phyloP scores from a whole-genome alignment of 2,329 filamentous ascomycete genomes.

The Monilinia fructigena region DNA sequence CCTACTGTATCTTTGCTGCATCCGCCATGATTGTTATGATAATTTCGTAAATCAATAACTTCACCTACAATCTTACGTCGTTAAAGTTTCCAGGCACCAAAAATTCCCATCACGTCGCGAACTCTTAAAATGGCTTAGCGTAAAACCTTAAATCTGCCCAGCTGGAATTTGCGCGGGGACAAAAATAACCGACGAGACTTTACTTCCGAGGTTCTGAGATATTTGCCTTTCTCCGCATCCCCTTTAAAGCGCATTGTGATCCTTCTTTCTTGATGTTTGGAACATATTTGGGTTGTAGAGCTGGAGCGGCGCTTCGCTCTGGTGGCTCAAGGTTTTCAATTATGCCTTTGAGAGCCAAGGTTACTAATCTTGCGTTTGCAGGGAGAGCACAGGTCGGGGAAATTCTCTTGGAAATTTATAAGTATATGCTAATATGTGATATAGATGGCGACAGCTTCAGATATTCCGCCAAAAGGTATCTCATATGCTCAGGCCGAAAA shows the following conservation, averaged over 20 bases:
- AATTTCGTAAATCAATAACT: slow-evolving; percentile 28
- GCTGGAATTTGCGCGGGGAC: slow-evolving; percentile 20
- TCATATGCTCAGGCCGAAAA: slow-evolving; percentile 32
- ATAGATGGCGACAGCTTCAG: slow-evolving; percentile 44
- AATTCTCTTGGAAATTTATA: slow-evolving; percentile 1
- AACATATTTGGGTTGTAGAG: slow-evolving; percentile 53
- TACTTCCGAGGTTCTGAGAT: slow-evolving; percentile 22
- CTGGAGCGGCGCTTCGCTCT: slow-evolving; percentile 52
- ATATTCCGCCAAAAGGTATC: neutral
- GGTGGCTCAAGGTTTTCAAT: slow-evolving; percentile 44
- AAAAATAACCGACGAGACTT: slow-evolving; percentile 25
- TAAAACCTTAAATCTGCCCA: slow-evolving; percentile 24
- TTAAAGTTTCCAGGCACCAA: slow-evolving; percentile 26
- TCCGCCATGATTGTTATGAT: slow-evolving; percentile 55
- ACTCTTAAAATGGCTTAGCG: slow-evolving; percentile 31
- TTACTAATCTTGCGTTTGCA: slow-evolving; percentile 58
- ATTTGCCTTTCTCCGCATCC: slow-evolving; percentile 26
- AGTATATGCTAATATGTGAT: slow-evolving; percentile 28
- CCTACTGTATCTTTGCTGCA: slow-evolving; percentile 68
- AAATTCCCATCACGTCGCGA: slow-evolving; percentile 30
- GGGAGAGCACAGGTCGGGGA: slow-evolving; percentile 52
- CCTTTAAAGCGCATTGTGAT: slow-evolving; percentile 22
- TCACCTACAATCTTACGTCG: slow-evolving; percentile 23
- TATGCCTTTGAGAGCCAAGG: slow-evolving; percentile 82
- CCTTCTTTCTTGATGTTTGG: slow-evolving; percentile 54